Conservation (phyloP, 108 stramenopile genomes). For the Pseudonitzschia delicatissima region DNA sequence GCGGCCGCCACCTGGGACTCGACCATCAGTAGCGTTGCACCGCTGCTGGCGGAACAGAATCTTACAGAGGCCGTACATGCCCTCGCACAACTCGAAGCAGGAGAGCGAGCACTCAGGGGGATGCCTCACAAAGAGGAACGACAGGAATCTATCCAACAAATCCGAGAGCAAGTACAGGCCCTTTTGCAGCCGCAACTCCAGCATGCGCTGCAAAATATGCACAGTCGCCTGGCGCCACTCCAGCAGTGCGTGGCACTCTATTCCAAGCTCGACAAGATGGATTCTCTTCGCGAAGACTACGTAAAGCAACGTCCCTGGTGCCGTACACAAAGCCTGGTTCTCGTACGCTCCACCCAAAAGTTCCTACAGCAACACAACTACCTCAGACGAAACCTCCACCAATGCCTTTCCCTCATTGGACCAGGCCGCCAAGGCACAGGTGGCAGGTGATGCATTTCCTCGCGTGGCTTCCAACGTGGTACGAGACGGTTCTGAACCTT, state of each 20-base stretch:
- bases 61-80: slow-evolving; percentile 63
- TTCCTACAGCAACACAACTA: slow-evolving; percentile 8
- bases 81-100: slow-evolving; percentile 53
- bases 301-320: slow-evolving; percentile 64
- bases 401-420: neutral
- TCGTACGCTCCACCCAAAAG: slow-evolving; percentile 25
- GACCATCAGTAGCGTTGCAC: slow-evolving; percentile 55
- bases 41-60: slow-evolving; percentile 52
- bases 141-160: slow-evolving; percentile 38
- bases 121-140: slow-evolving; percentile 74
- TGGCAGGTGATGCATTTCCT: slow-evolving; percentile 38
- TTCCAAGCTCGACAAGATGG: slow-evolving; percentile 61
- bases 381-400: slow-evolving; percentile 3
- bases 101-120: slow-evolving; percentile 63
- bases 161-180: slow-evolving; percentile 61
- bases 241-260: slow-evolving; percentile 79
- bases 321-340: slow-evolving; percentile 75
- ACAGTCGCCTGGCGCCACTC: slow-evolving; percentile 67
- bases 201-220: slow-evolving; percentile 72
- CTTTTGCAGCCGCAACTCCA: slow-evolving; percentile 69
- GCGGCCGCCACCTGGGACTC: slow-evolving; percentile 82
- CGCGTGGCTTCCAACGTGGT: slow-evolving; percentile 75
- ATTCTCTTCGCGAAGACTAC: slow-evolving; percentile 74
- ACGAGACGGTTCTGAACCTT: slow-evolving; percentile 59
- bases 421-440: slow-evolving; percentile 10